Percentiles rank a stretch among this genome's conserved stretches.
phyloP scores from a whole-genome alignment of 805 yeast genomes.

The Lachancea sp. region DNA sequence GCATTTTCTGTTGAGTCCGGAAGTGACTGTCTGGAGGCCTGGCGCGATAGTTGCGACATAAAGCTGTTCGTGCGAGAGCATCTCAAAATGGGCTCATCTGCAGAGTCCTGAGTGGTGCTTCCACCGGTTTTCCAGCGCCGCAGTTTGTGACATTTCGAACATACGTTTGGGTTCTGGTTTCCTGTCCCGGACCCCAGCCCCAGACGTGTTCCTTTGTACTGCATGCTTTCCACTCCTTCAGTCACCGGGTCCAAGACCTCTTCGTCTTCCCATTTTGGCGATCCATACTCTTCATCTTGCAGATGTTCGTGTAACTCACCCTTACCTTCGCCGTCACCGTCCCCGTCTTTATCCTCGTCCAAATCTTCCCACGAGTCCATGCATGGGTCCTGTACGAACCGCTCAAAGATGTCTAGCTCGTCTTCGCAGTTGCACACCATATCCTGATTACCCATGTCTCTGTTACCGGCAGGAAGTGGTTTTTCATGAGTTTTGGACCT shows the following conservation, averaged over 20 bases:
- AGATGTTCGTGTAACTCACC: slow-evolving; percentile 13
- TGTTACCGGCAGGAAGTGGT: neutral
- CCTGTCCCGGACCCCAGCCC: too few relatives aligned
- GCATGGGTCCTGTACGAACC: slow-evolving; percentile 26
- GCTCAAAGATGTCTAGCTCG: slow-evolving; percentile 21
- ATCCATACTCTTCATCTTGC: slow-evolving; percentile 8
- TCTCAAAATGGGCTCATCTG: slow-evolving; percentile 4
- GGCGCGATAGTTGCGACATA: slow-evolving; percentile 10
- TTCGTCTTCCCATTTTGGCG: slow-evolving; percentile 14
- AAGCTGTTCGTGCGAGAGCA: slow-evolving; percentile 12
- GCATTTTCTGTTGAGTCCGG: slow-evolving; percentile 7
- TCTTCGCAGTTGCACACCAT: slow-evolving; percentile 6
- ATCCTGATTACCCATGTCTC: neutral
- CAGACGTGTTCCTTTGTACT: neutral
- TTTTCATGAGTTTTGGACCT: neutral
- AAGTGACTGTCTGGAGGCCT: slow-evolving; percentile 9
- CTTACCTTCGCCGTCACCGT: too few relatives aligned
- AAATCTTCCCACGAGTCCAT: slow-evolving; percentile 23
- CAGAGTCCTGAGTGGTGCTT: slow-evolving; percentile 1
- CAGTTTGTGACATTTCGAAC: slow-evolving; percentile 4
- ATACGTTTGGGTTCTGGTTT: neutral
- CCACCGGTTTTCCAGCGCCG: slow-evolving; percentile 8
- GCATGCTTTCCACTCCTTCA: slow-evolving; percentile 7
- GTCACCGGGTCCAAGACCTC: slow-evolving; percentile 12
- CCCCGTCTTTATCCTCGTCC: slow-evolving; percentile 11